Conservation (phyloP, 257 asterid genomes). For the Capsicum pubescens region DNA sequence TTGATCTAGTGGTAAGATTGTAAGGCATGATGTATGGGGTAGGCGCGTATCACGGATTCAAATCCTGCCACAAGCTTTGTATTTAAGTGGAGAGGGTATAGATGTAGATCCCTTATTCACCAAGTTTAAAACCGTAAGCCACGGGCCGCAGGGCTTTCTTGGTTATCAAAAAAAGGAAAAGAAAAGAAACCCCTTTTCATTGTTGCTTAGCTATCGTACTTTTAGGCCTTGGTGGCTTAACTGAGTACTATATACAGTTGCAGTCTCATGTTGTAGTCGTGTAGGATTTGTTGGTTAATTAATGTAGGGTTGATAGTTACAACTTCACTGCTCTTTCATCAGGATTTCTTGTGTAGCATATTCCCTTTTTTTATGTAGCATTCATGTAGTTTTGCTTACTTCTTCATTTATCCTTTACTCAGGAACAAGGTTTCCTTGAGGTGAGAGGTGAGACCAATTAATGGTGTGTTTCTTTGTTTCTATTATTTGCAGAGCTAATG, state of each 20-base stretch:
- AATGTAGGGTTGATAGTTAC: background rate
- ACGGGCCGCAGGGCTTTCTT: background rate
- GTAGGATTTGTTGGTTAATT: background rate
- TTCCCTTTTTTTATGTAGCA: background rate
- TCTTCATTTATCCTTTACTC: background rate
- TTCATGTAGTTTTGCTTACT: background rate
- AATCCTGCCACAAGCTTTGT: background rate
- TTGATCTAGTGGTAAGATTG: background rate
- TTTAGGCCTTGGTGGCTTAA: background rate
- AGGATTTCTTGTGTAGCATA: background rate
- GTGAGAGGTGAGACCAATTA: background rate
- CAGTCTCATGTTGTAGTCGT: background rate
- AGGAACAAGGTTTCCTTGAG: background rate
- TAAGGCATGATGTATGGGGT: background rate
- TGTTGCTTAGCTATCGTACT: background rate
- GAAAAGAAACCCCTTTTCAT: background rate
- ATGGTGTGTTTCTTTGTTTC: background rate
- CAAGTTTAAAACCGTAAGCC: background rate
- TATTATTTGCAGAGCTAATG: constrained; percentile 64
- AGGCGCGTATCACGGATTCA: background rate
- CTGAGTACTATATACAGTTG: background rate
- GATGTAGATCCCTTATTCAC: background rate
- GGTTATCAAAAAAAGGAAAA: background rate
- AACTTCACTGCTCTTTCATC: constrained; percentile 8
- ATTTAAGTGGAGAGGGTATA: background rate